Base-by-base conservation (phyloP, 352 stramenopile species). In the Albugo candida region DNA sequence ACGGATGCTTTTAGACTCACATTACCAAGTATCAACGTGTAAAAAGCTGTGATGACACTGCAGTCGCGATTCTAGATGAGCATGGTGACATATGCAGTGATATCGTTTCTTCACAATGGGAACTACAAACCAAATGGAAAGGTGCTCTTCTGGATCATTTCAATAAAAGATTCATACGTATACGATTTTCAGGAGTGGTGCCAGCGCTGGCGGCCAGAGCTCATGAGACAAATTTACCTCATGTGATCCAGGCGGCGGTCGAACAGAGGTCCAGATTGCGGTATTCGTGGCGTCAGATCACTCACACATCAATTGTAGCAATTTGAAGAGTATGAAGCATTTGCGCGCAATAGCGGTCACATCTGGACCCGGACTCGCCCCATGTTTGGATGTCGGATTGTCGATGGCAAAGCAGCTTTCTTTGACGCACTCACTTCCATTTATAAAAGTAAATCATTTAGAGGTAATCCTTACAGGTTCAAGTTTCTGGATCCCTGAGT, bases 381-480 rank as follows among this genome's bases (percentile, higher is more conserved):
- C 97, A 41, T 99, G 94, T 71, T 72, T 99, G 6, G 79, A 95
- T 47, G 93, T 98, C 13, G 95, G 93, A 0, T 83, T 93, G 42
- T 68, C 82, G 39, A 64, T 61, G 0, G 78, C 75, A 12, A 57
- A 83, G 44, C 60, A 78, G 37, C 72, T 98, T 42, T 95, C 92
- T 13, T 53, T 75, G 0, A 55, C 83, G 48, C 69, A 96, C 46
- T 59, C 70, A 2, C 83, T 97, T 48, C 92, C 93, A 12, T 97
- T 98, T 56, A 61, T 99, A 6, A 80, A 83, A 18, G 79, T 98
- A 40, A 97, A 99, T 70, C 95, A 99, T 61, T 66, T 99, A 2
- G 95, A 99, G 61, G 72, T 78, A 46, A n/a, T 10, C 55, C 12
- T 2, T 36, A n/a, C n/a, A n/a, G n/a, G n/a, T 41, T 13, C 38